Percentiles rank a stretch among this genome's conserved stretches.
Conservation (phyloP, 2,329 filamentous ascomycete genomes). For the Paecilomyces niveus region DNA sequence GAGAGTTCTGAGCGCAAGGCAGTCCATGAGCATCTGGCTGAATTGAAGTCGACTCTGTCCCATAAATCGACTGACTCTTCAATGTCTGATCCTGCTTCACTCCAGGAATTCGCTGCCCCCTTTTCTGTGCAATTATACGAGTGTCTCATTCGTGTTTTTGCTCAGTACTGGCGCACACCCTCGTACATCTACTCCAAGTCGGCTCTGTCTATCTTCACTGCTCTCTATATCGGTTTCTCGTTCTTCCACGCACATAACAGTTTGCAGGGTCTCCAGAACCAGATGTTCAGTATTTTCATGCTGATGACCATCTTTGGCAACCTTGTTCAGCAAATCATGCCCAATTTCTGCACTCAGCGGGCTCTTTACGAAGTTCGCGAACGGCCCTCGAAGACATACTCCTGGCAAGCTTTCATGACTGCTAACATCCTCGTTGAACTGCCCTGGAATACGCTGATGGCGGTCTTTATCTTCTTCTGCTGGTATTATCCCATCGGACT, state of each 20-base stretch:
- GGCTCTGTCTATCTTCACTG: constrained; percentile 34
- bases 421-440: constrained; percentile 64
- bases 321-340: neutral
- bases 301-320: constrained; percentile 57
- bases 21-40: constrained; percentile 48
- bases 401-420: constrained; percentile 65
- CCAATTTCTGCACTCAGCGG: neutral
- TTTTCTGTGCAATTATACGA: constrained; percentile 64
- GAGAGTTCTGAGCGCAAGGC: constrained; percentile 48
- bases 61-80: constrained; percentile 26
- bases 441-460: constrained; percentile 56
- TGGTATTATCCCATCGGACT: constrained; percentile 67
- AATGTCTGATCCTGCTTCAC: constrained; percentile 34
- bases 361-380: constrained; percentile 56
- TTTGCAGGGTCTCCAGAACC: constrained; percentile 76
- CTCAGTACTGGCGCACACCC: constrained; percentile 86
- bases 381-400: constrained; percentile 64
- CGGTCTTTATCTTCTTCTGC: constrained; percentile 60
- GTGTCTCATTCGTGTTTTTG: constrained; percentile 58
- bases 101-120: constrained; percentile 72
- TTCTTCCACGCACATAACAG: constrained; percentile 68
- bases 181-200: constrained; percentile 78
- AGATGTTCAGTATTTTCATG: constrained; percentile 85
- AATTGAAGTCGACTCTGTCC: constrained; percentile 33
- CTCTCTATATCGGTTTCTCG: constrained; percentile 75